Evolutionary conservation across 2,329 filamentous ascomycete species (phyloP), one percentile per base, ranked within the genome.

Genomic region (Leptographium procerum): DNA sequence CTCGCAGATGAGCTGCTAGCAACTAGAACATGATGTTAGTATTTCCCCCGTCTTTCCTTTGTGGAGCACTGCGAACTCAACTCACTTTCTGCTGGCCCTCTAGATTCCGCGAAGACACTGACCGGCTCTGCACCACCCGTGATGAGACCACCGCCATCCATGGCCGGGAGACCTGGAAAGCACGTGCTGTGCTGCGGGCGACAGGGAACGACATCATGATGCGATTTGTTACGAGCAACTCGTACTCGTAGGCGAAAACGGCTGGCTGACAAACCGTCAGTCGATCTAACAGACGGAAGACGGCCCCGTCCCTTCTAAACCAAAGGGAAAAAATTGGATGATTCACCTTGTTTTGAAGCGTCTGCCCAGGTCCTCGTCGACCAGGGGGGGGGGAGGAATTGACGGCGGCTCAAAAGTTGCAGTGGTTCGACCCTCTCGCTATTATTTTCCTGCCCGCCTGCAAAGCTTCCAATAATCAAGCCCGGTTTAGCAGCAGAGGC

Each of bases 1-100:
- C 82, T 69, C 91, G 80, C 56, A 99, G 81, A 69, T 87, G 79
- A 59, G 88, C 81, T 52, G 88, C 83, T 57, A 99, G 85, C 58
- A 96, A 76, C 91, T 96, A 24, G 19, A 24, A 11, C 6, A n/a
- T n/a, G 9, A 11, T 4, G 22, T 57, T 22, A 50, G 29, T 10
- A 31, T 24, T 11, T 5, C 19, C 14, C n/a, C 19, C 29, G 29
- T 10, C 24, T 24, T 11, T 5, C 19, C 14, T 13, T 13, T 31
- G 9, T 2, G 43, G 16, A 33, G 34, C 36, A n/a, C 36, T 45
- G 19, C 10, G 5, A 0, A 16, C 31, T 26, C 14, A 8, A 28
- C 33, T 29, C 31, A 36, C 31, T 26, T 33, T n/a, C 45, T 85
- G 83, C 69, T 86, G 83, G 62, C 77, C 74, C 59, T 86, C 83